These are phyloP conservation scores for Candida nemodendra DNA, from an alignment of 805 yeast genomes.

Conservation along the genomic window DNA sequence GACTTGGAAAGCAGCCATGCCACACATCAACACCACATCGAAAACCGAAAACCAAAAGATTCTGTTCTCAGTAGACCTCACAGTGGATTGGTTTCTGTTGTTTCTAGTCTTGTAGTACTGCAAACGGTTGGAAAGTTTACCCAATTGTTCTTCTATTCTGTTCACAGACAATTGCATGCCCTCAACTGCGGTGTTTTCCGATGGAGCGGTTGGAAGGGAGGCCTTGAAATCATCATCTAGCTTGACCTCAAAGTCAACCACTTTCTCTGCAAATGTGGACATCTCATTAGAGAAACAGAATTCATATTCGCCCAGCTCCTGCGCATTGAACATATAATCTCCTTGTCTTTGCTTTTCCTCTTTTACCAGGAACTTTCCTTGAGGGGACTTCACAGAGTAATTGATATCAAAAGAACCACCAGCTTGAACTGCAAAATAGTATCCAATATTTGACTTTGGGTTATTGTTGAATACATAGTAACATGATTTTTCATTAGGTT, in stretches of 20 bases:
- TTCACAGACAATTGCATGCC: slow-evolving; percentile 54
- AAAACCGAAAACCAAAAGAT: slow-evolving; percentile 64
- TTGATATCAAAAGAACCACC: slow-evolving; percentile 83
- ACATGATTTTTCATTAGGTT: slow-evolving; percentile 74
- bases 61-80: slow-evolving; percentile 60
- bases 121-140: slow-evolving; percentile 54
- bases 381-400: slow-evolving; percentile 60
- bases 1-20: slow-evolving; percentile 70
- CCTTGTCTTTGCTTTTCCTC: slow-evolving; percentile 73
- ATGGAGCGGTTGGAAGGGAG: slow-evolving; percentile 57
- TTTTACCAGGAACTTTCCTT: slow-evolving; percentile 48
- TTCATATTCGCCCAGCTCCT: slow-evolving; percentile 73
- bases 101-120: slow-evolving; percentile 89
- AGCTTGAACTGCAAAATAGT: slow-evolving; percentile 79
- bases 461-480: slow-evolving; percentile 66
- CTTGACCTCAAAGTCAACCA: slow-evolving; percentile 78
- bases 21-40: slow-evolving; percentile 62
- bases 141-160: slow-evolving; percentile 59
- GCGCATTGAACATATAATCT: slow-evolving; percentile 70
- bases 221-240: slow-evolving; percentile 58
- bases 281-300: slow-evolving; percentile 82
- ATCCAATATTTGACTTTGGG: slow-evolving; percentile 60
- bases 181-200: slow-evolving; percentile 53
- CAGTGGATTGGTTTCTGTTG: slow-evolving; percentile 84
- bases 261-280: slow-evolving; percentile 79